Conservation (phyloP, 106 monocot genomes). For the Narthecium ossifragum region DNA sequence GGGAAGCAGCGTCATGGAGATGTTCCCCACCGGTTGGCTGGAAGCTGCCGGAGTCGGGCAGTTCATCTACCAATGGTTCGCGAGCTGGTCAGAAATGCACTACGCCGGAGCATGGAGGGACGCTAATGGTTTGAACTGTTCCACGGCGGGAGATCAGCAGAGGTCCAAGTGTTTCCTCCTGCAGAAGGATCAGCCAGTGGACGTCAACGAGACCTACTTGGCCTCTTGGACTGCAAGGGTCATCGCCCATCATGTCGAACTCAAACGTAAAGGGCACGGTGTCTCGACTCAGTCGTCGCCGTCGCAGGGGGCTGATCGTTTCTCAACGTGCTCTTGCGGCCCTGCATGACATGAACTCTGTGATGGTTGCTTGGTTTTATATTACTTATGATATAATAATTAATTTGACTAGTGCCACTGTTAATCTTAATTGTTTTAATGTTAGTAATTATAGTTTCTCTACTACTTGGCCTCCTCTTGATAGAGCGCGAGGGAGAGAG, state of each 20-base stretch:
- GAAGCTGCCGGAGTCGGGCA: constrained; percentile 19
- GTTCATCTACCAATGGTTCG: constrained; percentile 19
- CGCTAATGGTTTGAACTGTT: background rate
- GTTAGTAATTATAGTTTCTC: too few relatives aligned
- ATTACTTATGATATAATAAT: too few relatives aligned
- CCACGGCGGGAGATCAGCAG: background rate
- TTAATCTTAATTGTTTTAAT: too few relatives aligned
- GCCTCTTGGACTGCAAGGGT: constrained; percentile 8
- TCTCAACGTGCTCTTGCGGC: too few relatives aligned
- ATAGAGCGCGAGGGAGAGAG: background rate
- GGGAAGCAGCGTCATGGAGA: constrained; percentile 24
- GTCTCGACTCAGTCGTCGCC: too few relatives aligned
- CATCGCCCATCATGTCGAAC: constrained; percentile 8
- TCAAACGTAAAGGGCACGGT: too few relatives aligned
- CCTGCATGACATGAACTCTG: too few relatives aligned
- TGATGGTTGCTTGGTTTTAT: too few relatives aligned
- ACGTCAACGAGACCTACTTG: constrained; percentile 5
- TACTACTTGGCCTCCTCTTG: too few relatives aligned
- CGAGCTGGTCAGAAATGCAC: constrained; percentile 5
- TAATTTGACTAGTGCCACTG: too few relatives aligned
- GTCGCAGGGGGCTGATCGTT: too few relatives aligned
- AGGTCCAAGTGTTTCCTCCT: constrained; percentile 8
- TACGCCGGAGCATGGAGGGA: constrained; percentile 16
- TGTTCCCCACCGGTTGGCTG: constrained; percentile 27
- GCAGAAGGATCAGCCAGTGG: constrained; percentile 18